A percentile compares a stretch with the other conserved stretches of the same genome.
Conservation (phyloP, 805 yeast genomes). For the Ogataea salicorniae region DNA sequence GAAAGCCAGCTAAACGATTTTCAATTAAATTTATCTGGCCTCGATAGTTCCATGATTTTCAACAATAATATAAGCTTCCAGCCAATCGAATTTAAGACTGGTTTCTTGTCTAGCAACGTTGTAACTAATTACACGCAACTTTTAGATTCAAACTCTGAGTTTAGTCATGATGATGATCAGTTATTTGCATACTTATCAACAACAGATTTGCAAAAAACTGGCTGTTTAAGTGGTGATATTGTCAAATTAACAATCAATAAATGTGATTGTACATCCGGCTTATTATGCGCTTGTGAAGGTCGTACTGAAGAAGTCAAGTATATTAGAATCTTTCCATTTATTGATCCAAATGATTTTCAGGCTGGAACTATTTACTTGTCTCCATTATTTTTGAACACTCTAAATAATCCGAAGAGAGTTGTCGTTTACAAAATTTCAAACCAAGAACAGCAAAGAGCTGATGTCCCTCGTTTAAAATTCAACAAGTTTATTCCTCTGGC, state of each 20-base stretch:
- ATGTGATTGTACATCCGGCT: slow-evolving; percentile 15
- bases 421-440: slow-evolving; percentile 6
- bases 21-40: slow-evolving; percentile 12
- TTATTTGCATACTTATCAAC: slow-evolving; percentile 43
- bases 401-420: slow-evolving; percentile 32
- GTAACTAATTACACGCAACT: slow-evolving; percentile 17
- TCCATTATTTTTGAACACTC: slow-evolving; percentile 53
- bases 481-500: slow-evolving; percentile 41
- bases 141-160: slow-evolving; percentile 11
- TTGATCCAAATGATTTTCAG: slow-evolving; percentile 53
- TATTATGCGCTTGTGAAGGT: slow-evolving; percentile 14
- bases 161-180: slow-evolving; percentile 39
- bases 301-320: slow-evolving; percentile 10
- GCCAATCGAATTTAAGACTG: slow-evolving; percentile 9
- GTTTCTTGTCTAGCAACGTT: slow-evolving; percentile 4
- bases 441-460: slow-evolving; percentile 21
- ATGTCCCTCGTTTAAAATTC: slow-evolving; percentile 18
- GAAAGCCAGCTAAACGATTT: slow-evolving; percentile 6
- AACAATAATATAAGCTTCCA: slow-evolving; percentile 1
- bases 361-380: slow-evolving; percentile 47
- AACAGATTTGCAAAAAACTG: slow-evolving; percentile 48
- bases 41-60: slow-evolving; percentile 11
- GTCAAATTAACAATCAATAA: slow-evolving; percentile 31
- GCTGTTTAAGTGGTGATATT: slow-evolving; percentile 66
- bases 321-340: slow-evolving; percentile 50